Evolutionary conservation across 176 grass and related monocot species (phyloP), one percentile per base, ranked within the genome.

Genomic region (Calamus simplicifolius): DNA sequence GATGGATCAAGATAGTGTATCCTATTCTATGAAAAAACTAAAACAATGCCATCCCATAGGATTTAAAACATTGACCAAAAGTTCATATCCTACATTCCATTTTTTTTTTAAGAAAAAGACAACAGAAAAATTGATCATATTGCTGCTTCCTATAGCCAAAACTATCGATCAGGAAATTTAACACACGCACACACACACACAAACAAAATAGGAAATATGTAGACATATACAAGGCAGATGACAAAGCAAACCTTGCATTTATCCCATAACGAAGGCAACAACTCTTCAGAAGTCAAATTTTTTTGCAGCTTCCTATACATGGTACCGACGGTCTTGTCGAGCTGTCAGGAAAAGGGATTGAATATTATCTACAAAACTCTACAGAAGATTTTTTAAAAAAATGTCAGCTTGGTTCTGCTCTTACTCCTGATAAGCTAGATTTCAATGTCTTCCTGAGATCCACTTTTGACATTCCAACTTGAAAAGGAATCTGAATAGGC

Each of bases 261-360:
- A 19, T 91, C 92, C 92, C 87, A 97, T 26, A 97, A 73, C 19
- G 87, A 88, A 69, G 92, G 87, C 18, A 97, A 54, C 63, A 97
- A 79, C 68, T 90, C 92, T 68, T 97, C 84, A 0, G 75, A 83
- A 19, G 92, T 97, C 52, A 91, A 85, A 82, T 97, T 97, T 69
- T 97, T 97, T 68, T 97, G 92, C 52, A 97, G 75, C 59, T 91
- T 97, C 74, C 77, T 87, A 31, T 97, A 97, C 92, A 97, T 97
- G 19, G 87, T 80, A 67, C 73, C 85, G 63, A 91, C 75, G 61
- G 84, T 91, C 56, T 97, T 97, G 79, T 97, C 92, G 51, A 97
- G 80, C 87, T 97, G 69, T 68, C 25, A 49, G 49, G 17, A 56
- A 72, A 71, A 77, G 19, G 1, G 64, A 18, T 64, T 7, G 48